phyloP scores from a whole-genome alignment of 139 green algal species.

The Chlamydomonas sp. region DNA sequence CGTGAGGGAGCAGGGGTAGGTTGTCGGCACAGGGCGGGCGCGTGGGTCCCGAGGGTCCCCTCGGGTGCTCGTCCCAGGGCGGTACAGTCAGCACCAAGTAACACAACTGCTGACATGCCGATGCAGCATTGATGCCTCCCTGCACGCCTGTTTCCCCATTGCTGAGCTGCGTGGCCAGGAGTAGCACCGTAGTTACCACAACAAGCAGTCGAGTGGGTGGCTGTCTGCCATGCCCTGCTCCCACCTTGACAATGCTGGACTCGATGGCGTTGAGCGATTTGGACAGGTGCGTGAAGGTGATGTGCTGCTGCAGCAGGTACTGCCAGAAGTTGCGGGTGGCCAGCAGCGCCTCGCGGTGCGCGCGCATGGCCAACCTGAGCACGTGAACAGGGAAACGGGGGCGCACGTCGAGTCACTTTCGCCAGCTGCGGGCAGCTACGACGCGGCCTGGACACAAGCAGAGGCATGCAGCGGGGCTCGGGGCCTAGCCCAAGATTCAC shows the following conservation, averaged over 20 bases:
- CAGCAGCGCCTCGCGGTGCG: constrained; percentile 43
- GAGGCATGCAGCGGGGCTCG: too few relatives aligned
- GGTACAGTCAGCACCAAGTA: too few relatives aligned
- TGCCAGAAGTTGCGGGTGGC: constrained; percentile 64
- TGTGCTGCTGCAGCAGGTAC: constrained; percentile 42
- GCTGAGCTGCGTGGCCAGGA: too few relatives aligned
- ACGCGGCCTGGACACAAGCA: too few relatives aligned
- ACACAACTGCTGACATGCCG: too few relatives aligned
- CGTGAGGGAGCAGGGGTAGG: not conserved
- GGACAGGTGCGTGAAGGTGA: constrained; percentile 51
- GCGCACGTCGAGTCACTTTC: too few relatives aligned
- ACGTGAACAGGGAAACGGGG: too few relatives aligned
- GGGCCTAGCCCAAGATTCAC: too few relatives aligned
- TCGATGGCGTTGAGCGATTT: constrained; percentile 34
- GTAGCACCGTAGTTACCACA: not conserved
- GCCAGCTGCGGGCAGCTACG: too few relatives aligned
- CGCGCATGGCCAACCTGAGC: constrained; percentile 17
- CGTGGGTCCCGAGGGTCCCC: not conserved
- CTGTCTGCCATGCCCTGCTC: not conserved
- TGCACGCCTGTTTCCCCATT: not conserved
- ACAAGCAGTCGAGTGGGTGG: not conserved
- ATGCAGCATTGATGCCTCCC: not conserved
- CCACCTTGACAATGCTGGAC: constrained; percentile 23
- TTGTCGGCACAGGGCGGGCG: not conserved
- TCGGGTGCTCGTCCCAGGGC: too few relatives aligned